These are phyloP conservation scores for Phytophthora pinifolia DNA, from an alignment of 352 stramenopile genomes.

Conservation along the genomic window DNA sequence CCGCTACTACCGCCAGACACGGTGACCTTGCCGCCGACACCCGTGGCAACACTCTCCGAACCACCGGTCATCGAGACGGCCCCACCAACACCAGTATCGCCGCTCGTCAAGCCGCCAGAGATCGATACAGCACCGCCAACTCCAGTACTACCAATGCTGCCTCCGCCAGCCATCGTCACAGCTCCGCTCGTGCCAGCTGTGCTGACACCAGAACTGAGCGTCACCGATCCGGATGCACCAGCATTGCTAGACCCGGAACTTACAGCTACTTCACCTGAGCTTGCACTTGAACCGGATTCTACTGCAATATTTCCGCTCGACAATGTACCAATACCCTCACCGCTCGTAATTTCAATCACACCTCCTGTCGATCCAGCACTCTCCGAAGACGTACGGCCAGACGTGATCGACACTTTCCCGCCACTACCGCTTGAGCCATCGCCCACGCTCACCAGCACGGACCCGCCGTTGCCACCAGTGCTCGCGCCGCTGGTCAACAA, in stretches of 20 bases:
- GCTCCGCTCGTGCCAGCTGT: conserved; percentile 3
- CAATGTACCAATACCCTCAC: no score
- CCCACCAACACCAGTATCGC: conserved; percentile 15
- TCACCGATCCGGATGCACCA: conserved; percentile 13
- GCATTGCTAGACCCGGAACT: conserved; percentile 4
- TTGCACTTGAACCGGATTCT: no score
- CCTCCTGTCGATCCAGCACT: conserved; percentile 3
- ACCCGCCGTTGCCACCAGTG: background rate
- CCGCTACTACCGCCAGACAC: conserved; percentile 1
- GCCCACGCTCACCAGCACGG: conserved; percentile 31
- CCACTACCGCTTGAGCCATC: conserved; percentile 25
- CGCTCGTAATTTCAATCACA: conserved; percentile 8
- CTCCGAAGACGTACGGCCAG: conserved; percentile 9
- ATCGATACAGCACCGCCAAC: conserved; percentile 18
- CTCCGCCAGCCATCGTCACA: conserved; percentile 3
- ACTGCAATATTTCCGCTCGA: no score
- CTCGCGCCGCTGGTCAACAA: no score
- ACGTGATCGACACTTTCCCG: conserved; percentile 24
- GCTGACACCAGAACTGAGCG: conserved; percentile 1
- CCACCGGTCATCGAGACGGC: conserved; percentile 3
- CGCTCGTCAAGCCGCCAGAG: conserved; percentile 23
- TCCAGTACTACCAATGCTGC: conserved; percentile 1
- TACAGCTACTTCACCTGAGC: no score
- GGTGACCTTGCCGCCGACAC: conserved; percentile 3
- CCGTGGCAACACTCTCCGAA: background rate